Base-by-base conservation (phyloP, 139 green algal genomes). In the Ulvella scutata region DNA sequence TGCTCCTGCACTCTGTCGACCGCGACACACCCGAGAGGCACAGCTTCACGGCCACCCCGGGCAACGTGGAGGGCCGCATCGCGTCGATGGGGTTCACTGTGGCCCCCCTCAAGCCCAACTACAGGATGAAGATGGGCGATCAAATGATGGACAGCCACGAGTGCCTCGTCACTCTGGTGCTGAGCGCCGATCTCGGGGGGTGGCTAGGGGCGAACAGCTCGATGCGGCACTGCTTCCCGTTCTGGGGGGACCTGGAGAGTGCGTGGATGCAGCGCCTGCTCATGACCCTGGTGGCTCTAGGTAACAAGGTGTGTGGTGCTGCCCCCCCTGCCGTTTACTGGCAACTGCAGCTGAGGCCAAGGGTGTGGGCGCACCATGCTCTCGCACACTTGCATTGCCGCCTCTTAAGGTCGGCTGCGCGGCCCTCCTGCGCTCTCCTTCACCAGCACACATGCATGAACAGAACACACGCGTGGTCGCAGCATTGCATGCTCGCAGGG, bases 51-150 rank as follows among this genome's bases (percentile, higher is more conserved):
- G n/a, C n/a, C 51, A 67, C 51, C 0, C 51, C 51, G 1, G 51
- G 51, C 51, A 67, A n/a, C 51, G 51, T 67, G n/a, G 51, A 67
- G 51, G 51, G 51, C 51, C 51, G 51, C 51, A 67, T 67, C 51
- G 51, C 33, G 20, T 67, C 51, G 51, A 67, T 67, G 51, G 51
- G 51, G n/a, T 67, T 67, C 51, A 67, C 51, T 6, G 33, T 67
- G 6, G 51, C 51, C n/a, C 51, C 51, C 51, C 51, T 67, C 51
- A 67, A 67, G 51, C 51, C 51, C 2, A n/a, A 26, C n/a, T 67
- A 67, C 2, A n/a, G 51, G n/a, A n/a, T n/a, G n/a, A n/a, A n/a
- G n/a, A n/a, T n/a, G n/a, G n/a, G n/a, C n/a, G n/a, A n/a, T n/a
- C n/a, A n/a, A n/a, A n/a, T n/a, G n/a, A n/a, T 59, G 40, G 17